These are phyloP conservation scores for Irpex sp. DNA, from an alignment of 1,284 basidiomycete species.

Conservation along the genomic window DNA sequence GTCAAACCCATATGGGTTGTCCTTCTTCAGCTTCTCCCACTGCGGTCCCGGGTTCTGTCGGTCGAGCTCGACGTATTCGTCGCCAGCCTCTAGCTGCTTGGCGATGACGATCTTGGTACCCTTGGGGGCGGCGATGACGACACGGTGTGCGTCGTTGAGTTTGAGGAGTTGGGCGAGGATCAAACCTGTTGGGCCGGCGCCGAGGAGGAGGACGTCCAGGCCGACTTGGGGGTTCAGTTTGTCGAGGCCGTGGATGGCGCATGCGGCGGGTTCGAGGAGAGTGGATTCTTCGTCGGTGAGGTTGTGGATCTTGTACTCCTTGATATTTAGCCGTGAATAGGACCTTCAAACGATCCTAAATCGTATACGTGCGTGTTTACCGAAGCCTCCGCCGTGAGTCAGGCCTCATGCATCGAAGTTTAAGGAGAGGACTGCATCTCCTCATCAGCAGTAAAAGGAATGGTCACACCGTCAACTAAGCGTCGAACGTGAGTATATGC, in stretches of 20 bases:
- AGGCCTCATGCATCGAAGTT: no score
- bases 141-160: slow-evolving; percentile 47
- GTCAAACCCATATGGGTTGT: slow-evolving; percentile 61
- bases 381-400: no score
- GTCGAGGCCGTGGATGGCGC: slow-evolving; percentile 63
- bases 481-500: no score
- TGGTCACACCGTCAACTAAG: no score
- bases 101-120: slow-evolving; percentile 61
- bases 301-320: slow-evolving; percentile 62
- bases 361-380: slow-evolving; percentile 30
- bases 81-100: slow-evolving; percentile 45
- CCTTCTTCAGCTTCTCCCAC: slow-evolving; percentile 55
- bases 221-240: slow-evolving; percentile 54
- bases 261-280: slow-evolving; percentile 58
- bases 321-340: background rate
- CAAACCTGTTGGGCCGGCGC: slow-evolving; percentile 50
- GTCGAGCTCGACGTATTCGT: slow-evolving; percentile 59
- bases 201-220: slow-evolving; percentile 50
- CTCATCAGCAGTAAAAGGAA: no score
- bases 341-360: background rate
- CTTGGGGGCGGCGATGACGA: slow-evolving; percentile 51
- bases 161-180: slow-evolving; percentile 61
- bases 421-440: no score
- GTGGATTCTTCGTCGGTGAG: slow-evolving; percentile 59
- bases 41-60: slow-evolving; percentile 45